These are phyloP conservation scores for Rhodotorula graminis DNA, from an alignment of 768 basidiomycete species.

Conservation along the genomic window DNA sequence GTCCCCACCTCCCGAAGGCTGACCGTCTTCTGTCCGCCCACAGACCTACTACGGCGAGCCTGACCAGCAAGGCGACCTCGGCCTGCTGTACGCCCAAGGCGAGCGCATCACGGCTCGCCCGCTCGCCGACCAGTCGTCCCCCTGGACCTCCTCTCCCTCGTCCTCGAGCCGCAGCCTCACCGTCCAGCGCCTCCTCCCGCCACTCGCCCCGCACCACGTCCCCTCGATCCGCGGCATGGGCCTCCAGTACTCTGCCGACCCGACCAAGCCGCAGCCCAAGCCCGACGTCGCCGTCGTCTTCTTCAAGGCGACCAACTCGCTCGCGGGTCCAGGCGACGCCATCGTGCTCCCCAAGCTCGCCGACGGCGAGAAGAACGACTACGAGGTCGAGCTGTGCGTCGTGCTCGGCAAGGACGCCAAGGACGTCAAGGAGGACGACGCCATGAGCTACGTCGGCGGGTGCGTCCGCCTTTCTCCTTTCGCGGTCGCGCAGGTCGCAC, in stretches of 20 bases:
- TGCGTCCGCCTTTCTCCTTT: neutral
- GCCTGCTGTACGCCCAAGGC: neutral
- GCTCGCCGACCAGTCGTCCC: neutral
- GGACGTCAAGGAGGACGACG: conserved; percentile 45
- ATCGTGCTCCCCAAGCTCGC: conserved; percentile 43
- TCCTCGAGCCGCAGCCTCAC: conserved; percentile 6
- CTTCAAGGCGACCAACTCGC: conserved; percentile 44
- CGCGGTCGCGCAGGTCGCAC: too few species aligned
- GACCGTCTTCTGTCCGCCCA: neutral
- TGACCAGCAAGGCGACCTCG: conserved; percentile 17
- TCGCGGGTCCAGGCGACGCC: conserved; percentile 44
- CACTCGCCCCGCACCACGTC: conserved; percentile 10
- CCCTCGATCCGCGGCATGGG: conserved; percentile 31
- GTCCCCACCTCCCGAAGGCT: neutral
- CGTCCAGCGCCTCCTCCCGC: conserved; percentile 22
- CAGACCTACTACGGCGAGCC: conserved; percentile 33
- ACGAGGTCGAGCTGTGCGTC: conserved; percentile 46
- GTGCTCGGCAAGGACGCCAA: conserved; percentile 46
- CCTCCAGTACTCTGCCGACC: conserved; percentile 16
- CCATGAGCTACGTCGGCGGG: conserved; percentile 45
- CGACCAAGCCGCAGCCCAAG: neutral
- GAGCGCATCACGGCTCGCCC: conserved; percentile 10
- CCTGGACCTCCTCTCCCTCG: neutral
- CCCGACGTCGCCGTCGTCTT: conserved; percentile 45
- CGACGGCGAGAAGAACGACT: conserved; percentile 40